phyloP scores from a whole-genome alignment of 2,329 filamentous ascomycete genomes.

The Monilinia vaccinii-corymbosi region DNA sequence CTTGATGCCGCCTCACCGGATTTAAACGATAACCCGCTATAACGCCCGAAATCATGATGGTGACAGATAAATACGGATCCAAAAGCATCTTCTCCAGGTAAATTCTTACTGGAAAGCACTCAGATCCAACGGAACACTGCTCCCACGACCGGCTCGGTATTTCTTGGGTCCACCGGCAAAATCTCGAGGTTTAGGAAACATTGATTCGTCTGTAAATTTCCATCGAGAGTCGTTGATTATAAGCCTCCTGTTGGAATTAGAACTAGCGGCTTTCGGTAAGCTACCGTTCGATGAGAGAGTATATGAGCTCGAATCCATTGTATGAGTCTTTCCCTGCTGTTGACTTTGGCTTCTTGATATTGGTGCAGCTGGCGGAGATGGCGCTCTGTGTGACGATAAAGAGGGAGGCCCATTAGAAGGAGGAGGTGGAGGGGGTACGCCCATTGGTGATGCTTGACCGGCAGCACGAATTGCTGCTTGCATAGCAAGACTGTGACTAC shows the following conservation, averaged over 20 bases:
- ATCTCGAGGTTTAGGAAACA: slow-evolving; percentile 76
- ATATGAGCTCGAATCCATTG: slow-evolving; percentile 69
- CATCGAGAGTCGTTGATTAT: slow-evolving; percentile 71
- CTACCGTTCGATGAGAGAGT: slow-evolving; percentile 59
- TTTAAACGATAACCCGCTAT: slow-evolving; percentile 6
- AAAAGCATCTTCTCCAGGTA: neutral
- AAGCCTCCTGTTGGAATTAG: slow-evolving; percentile 37
- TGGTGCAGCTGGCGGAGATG: slow-evolving; percentile 31
- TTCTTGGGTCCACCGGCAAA: slow-evolving; percentile 66
- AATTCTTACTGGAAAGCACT: slow-evolving; percentile 34
- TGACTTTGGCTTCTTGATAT: slow-evolving; percentile 33
- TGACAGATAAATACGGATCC: slow-evolving; percentile 1
- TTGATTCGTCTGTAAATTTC: slow-evolving; percentile 74
- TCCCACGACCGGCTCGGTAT: slow-evolving; percentile 86
- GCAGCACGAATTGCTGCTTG: slow-evolving; percentile 38
- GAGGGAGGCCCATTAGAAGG: slow-evolving; percentile 32
- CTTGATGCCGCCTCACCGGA: slow-evolving; percentile 4
- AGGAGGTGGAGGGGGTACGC: slow-evolving; percentile 29
- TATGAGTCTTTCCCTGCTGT: slow-evolving; percentile 41
- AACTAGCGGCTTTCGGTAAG: slow-evolving; percentile 38
- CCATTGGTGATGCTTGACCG: slow-evolving; percentile 34
- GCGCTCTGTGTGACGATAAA: slow-evolving; percentile 29
- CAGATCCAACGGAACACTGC: slow-evolving; percentile 86
- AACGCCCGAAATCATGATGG: slow-evolving; percentile 11
- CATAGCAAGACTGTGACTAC: slow-evolving; percentile 33